Evolutionary conservation across 768 basidiomycete genomes (phyloP).

Genomic region (Kwoniella newhampshirensis): DNA sequence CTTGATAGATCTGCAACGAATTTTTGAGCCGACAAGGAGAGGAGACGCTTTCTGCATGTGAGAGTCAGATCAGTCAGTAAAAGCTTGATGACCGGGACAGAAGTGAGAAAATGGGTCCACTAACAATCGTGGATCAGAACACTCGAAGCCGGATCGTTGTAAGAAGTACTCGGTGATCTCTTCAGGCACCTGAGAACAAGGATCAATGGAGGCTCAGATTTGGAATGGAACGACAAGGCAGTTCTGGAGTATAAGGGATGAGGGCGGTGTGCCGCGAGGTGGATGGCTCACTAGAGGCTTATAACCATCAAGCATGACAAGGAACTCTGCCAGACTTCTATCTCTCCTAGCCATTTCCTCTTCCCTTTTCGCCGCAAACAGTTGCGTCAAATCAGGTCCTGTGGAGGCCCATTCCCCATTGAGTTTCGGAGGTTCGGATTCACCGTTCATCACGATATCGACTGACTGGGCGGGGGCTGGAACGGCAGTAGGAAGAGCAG

Average conservation of each 20-base stretch:
- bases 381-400: conserved; percentile 18
- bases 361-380: conserved; percentile 43
- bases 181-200: conserved; percentile 73
- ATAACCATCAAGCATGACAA: conserved; percentile 95
- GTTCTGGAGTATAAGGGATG: too few relatives aligned
- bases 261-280: too few relatives aligned
- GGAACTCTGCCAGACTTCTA: conserved; percentile 84
- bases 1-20: conserved; percentile 95
- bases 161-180: conserved; percentile 98
- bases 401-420: conserved; percentile 15
- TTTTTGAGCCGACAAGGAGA: conserved; percentile 94
- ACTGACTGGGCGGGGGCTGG: background rate
- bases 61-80: too few relatives aligned
- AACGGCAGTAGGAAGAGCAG: background rate
- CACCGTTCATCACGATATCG: conserved; percentile 5
- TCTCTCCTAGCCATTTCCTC: conserved; percentile 69
- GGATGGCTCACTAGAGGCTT: conserved; percentile 75
- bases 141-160: conserved; percentile 92
- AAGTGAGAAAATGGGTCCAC: too few relatives aligned
- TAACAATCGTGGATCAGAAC: conserved; percentile 87
- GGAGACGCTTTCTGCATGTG: conserved; percentile 73
- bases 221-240: too few relatives aligned
- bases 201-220: too few relatives aligned
- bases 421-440: background rate
- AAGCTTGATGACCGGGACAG: too few relatives aligned